Evolutionary conservation across 495 filamentous ascomycete genomes (phyloP), one percentile per base, ranked within the genome.

Genomic region (Chaetomidium leptoderma): DNA sequence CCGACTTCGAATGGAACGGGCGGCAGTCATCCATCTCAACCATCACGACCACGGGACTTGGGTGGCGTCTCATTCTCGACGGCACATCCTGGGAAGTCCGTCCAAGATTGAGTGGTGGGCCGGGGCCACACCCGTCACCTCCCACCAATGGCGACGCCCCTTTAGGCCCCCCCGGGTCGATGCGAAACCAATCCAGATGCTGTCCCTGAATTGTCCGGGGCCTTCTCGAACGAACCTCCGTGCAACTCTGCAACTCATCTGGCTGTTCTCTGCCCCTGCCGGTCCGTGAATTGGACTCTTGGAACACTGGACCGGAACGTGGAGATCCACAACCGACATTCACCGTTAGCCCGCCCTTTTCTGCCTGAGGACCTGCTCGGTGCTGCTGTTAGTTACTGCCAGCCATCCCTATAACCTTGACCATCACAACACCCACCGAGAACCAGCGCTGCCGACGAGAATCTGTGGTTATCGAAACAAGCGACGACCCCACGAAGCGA

Each of bases 171-270:
- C 2, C 9, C 26, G 26, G 27, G 40, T 44, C n/a, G n/a, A n/a
- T 68, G 63, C 66, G 68, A 68, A 68, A 65, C 60, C 46, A 39
- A 14, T 44, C 52, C 35, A 55, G 59, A 47, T 44, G 19, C 49
- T 59, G 66, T 69, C 66, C 66, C 66, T 69, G 64, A 45, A 57
- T 55, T 58, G 63, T 63, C 64, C 58, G 64, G 59, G 52, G 45
- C 57, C 53, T 54, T 54, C 42, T 53, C 21, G 49, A 44, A 32
- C 49, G n/a, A 16, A 4, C 9, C 1, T 14, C 16, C 6, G 23
- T n/a, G n/a, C n/a, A n/a, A n/a, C 29, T 16, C 17, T 56, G 55
- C 55, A 26, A 44, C 30, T 50, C 52, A 56, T 64, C 55, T 63
- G 64, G 69, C 65, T 71, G 53, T 61, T 69, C 52, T 60, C 55